Percentiles rank a stretch among this genome's conserved stretches.
Evolutionary conservation across 2,329 filamentous ascomycete species (phyloP).

Genomic region (Colletotrichum siamense): DNA sequence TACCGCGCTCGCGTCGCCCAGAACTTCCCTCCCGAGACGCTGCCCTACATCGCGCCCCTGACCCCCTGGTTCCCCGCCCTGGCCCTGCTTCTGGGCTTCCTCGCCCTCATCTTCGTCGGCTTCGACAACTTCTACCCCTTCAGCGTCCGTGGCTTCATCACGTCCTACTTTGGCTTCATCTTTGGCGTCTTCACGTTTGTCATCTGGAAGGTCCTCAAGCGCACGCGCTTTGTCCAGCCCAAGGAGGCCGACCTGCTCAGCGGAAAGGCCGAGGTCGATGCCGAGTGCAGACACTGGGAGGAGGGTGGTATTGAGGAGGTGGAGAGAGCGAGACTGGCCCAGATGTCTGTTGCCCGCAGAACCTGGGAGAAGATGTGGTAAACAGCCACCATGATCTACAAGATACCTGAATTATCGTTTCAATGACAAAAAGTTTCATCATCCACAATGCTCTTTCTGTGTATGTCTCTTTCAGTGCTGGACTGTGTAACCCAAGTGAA

Average conservation of each 20-base stretch:
- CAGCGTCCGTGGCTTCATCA: conserved; percentile 52
- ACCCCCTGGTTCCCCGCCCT: conserved; percentile 59
- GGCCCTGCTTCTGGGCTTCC: conserved; percentile 48
- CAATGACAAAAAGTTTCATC: neutral
- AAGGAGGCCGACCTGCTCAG: conserved; percentile 66
- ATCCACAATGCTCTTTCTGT: neutral
- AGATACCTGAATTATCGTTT: neutral
- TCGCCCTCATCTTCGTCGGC: conserved; percentile 61
- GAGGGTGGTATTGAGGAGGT: conserved; percentile 52
- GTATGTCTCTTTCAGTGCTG: neutral
- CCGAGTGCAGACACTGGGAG: conserved; percentile 50
- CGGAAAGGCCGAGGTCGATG: conserved; percentile 70
- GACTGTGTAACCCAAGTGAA: neutral
- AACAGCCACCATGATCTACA: neutral
- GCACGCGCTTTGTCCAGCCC: conserved; percentile 60
- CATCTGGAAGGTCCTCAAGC: conserved; percentile 70
- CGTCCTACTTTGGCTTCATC: conserved; percentile 58
- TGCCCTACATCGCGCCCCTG: conserved; percentile 55
- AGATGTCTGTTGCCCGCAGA: conserved; percentile 39
- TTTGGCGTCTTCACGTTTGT: conserved; percentile 64
- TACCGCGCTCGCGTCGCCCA: conserved; percentile 60
- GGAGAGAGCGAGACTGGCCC: conserved; percentile 38
- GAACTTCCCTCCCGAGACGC: conserved; percentile 48
- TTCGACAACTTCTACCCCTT: conserved; percentile 61
- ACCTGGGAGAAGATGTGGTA: conserved; percentile 47